Base-by-base conservation (phyloP, 805 yeast species). In the Ogataea philodendri region DNA sequence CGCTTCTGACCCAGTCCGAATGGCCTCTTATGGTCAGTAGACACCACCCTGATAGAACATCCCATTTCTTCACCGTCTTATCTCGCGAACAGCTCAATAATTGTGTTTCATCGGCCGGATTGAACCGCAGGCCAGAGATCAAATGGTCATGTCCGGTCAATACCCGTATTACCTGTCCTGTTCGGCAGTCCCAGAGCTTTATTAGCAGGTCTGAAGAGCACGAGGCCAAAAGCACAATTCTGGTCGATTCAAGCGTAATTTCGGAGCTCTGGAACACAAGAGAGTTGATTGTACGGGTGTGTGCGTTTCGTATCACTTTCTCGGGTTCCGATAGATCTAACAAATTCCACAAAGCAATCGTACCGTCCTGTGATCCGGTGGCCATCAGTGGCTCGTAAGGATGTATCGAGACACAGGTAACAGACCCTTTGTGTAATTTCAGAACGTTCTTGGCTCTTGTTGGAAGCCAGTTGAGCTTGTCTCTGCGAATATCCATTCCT, bases 91-190 rank as follows among this genome's bases (percentile, higher is more conserved):
- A 76, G 9, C 82, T 74, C 35, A 79, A 73, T 11, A 81, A 53
- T 10, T 66, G 66, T 17, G 63, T 60, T 3, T 78, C 72, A 21
- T 70, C 62, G 4, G 65, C 52, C 3, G 53, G 59, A 13, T 76
- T 69, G 53, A 83, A 80, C 9, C 65, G 62, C 6, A 85, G 65
- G 0, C 75, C 63, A 0, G 95, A 84, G 0, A 89, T 78, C 1
- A 93, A 76, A 55, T 89, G 96, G 42, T 87, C 94, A 60, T 89
- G 97, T 9, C 96, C 96, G 0, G 78, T 62, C 15, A 89, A 60
- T 1, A 87, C 77, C 22, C 86, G 67, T 1, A 76, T 54, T 28
- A 42, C 29, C 15, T 42, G 35, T 5, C 42, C 45, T 7, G 46
- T 24, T 6, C 41, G 18, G 10, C 75, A 68, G 50, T 79, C 82